Percentiles rank a stretch among this genome's conserved stretches.
phyloP scores from a whole-genome alignment of 495 filamentous ascomycete species.

The Pyrenula massariospora region DNA sequence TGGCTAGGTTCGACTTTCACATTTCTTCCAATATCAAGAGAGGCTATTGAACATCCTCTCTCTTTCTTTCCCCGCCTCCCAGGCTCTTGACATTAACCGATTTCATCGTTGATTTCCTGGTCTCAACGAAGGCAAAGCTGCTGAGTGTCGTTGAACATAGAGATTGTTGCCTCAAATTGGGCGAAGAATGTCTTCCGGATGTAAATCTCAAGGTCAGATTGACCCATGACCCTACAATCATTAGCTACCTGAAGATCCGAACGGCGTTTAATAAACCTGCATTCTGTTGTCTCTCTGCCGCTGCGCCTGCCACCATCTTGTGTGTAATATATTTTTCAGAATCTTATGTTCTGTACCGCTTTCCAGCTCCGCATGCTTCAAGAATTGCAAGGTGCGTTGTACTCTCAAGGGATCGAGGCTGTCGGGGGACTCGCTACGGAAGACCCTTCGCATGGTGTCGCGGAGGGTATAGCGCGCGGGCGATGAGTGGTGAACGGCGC shows the following conservation, averaged over 20 bases:
- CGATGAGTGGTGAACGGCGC: slow-evolving; percentile 67
- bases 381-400: slow-evolving; percentile 64
- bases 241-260: not conserved
- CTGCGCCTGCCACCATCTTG: slow-evolving; percentile 44
- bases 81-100: no score
- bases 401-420: slow-evolving; percentile 51
- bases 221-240: slow-evolving; percentile 18
- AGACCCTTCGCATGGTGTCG: slow-evolving; percentile 54
- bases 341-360: slow-evolving; percentile 71
- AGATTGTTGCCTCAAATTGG: slow-evolving; percentile 55
- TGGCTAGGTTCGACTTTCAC: no score
- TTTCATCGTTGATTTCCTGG: no score
- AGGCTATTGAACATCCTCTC: no score
- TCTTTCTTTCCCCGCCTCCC: no score
- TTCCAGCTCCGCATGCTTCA: slow-evolving; percentile 52
- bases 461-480: slow-evolving; percentile 60
- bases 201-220: slow-evolving; percentile 14
- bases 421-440: slow-evolving; percentile 42
- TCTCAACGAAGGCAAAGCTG: slow-evolving; percentile 55
- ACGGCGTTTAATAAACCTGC: slow-evolving; percentile 15
- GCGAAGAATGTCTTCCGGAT: slow-evolving; percentile 28
- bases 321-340: slow-evolving; percentile 58
- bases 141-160: slow-evolving; percentile 63
- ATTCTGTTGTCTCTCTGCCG: slow-evolving; percentile 21
- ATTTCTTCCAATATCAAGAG: no score